Evolutionary conservation across 2,329 filamentous ascomycete species (phyloP), one percentile per base, ranked within the genome.

Genomic region (Westerdykella ornata): DNA sequence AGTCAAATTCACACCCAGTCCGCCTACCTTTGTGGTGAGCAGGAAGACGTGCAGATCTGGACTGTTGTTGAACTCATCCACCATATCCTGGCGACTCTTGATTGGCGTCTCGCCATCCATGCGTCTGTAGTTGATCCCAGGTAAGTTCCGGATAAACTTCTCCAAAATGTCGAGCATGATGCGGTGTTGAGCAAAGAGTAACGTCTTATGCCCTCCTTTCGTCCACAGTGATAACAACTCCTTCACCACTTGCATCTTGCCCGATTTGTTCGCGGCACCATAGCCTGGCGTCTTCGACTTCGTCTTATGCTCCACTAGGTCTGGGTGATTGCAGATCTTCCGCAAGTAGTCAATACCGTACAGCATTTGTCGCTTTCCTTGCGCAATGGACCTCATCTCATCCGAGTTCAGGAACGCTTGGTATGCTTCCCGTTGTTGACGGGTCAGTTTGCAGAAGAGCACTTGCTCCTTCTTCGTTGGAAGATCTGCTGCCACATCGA

Each of bases 241-340:
- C 57, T 94, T 88, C 19, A 95, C 85, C 2, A 98, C 87, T 59
- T 94, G 86, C 83, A 98, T 88, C 68, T 98, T 98, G 2, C 89
- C 89, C 2, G 90, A 97, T 54, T 89, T 85, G 36, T 75, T 76
- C 0, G 81, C 76, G 47, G 75, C 80, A 3, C 92, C 92, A 70
- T 89, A 97, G 37, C 81, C 75, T 1, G 74, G 59, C 52, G 84
- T 82, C 41, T 71, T 68, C 0, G 75, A 74, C 15, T 77, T 52
- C 1, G 71, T 68, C 53, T 76, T 78, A 53, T 81, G 85, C 53
- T 92, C 81, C 2, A 84, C 71, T 1, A 98, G 72, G 67, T 98
- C 92, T 0, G 94, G 92, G 56, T 98, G 94, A 49, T 98, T 98
- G 71, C 90, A 97, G 41, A 98, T 90, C 66, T 98, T 98, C 38